phyloP scores from a whole-genome alignment of 768 basidiomycete species.

The Tylopilus felleus region DNA sequence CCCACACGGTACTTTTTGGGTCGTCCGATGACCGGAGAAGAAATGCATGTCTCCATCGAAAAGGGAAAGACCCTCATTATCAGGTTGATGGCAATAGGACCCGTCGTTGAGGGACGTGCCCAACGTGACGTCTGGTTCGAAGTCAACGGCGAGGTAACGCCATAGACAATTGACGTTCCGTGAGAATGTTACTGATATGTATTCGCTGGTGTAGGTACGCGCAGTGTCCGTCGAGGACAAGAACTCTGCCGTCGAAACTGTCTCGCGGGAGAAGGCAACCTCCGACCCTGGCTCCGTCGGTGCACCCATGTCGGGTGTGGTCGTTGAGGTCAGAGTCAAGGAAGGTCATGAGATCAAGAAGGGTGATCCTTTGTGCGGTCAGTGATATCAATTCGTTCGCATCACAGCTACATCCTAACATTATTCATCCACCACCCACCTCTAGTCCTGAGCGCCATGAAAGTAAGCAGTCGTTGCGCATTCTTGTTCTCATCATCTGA shows the following conservation, averaged over 20 bases:
- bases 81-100: slow-evolving; percentile 91
- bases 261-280: slow-evolving; percentile 92
- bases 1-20: slow-evolving; percentile 98
- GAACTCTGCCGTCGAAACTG: slow-evolving; percentile 93
- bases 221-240: slow-evolving; percentile 96
- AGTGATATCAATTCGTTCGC: slow-evolving; percentile 32
- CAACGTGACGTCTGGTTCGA: slow-evolving; percentile 98
- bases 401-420: slow-evolving; percentile 7
- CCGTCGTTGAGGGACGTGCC: slow-evolving; percentile 87
- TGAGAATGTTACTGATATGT: slow-evolving; percentile 15
- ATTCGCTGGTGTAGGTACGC: slow-evolving; percentile 58
- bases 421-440: slow-evolving; percentile 6
- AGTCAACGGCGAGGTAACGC: slow-evolving; percentile 85
- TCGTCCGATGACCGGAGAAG: slow-evolving; percentile 87
- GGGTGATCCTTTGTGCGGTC: slow-evolving; percentile 92
- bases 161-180: slow-evolving; percentile 2
- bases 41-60: slow-evolving; percentile 95
- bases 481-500: slow-evolving; percentile 11
- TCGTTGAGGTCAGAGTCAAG: slow-evolving; percentile 96
- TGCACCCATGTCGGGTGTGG: slow-evolving; percentile 96
- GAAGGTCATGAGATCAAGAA: slow-evolving; percentile 98
- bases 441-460: slow-evolving; percentile 93
- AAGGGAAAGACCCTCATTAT: slow-evolving; percentile 96
- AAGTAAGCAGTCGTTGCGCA: slow-evolving; percentile 48
- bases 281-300: slow-evolving; percentile 95